A percentile compares a stretch with the other conserved stretches of the same genome.
Evolutionary conservation across 1,284 basidiomycete species (phyloP).

Genomic region (Peniophora sp.): DNA sequence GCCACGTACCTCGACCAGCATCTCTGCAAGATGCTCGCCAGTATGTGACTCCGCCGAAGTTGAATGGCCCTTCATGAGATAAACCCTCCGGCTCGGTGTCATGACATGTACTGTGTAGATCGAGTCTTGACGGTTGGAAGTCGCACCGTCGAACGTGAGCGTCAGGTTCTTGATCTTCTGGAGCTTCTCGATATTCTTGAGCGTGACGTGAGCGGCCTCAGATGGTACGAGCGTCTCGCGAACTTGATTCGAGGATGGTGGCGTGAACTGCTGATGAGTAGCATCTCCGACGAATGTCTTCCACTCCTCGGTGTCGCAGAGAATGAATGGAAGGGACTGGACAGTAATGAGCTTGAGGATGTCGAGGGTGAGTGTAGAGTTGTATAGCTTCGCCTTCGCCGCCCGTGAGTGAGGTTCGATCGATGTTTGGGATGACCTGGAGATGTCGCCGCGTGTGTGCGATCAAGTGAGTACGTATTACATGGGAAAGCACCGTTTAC

Average conservation of each 20-base stretch:
- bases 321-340: neutral
- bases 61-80: constrained; percentile 5
- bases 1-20: constrained; percentile 12
- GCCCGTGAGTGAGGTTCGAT: neutral
- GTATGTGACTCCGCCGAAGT: constrained; percentile 7
- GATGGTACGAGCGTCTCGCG: neutral
- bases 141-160: constrained; percentile 11
- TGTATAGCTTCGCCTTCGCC: neutral
- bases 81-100: constrained; percentile 5
- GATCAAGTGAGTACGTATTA: neutral
- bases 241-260: neutral
- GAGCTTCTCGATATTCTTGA: constrained; percentile 2
- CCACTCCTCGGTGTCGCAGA: neutral
- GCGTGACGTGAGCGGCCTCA: neutral
- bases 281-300: neutral
- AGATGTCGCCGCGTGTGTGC: too few species aligned
- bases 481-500: neutral
- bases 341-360: neutral
- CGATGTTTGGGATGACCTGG: neutral
- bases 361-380: neutral
- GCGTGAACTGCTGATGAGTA: neutral
- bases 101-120: constrained; percentile 11
- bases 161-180: constrained; percentile 7
- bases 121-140: constrained; percentile 4
- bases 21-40: constrained; percentile 9